phyloP scores from a whole-genome alignment of 768 basidiomycete genomes.

The Tremella yokohamensis region DNA sequence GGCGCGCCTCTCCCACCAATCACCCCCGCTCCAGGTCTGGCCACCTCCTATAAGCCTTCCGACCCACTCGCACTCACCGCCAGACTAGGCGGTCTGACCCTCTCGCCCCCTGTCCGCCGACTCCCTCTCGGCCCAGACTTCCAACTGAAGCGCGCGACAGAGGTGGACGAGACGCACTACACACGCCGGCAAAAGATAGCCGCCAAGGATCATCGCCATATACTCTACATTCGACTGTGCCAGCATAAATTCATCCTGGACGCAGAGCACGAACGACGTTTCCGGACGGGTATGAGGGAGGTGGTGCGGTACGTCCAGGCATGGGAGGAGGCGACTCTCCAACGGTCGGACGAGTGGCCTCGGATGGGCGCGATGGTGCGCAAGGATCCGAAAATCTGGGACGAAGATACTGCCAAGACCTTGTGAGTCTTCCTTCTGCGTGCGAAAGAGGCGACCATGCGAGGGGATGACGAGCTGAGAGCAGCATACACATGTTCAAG shows the following conservation, averaged over 20 bases:
- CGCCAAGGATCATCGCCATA: background rate
- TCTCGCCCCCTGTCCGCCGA: background rate
- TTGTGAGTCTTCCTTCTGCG: conserved; percentile 8
- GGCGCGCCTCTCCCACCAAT: too few relatives aligned
- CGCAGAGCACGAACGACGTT: conserved; percentile 29
- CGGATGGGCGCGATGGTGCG: too few relatives aligned
- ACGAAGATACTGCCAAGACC: conserved; percentile 1
- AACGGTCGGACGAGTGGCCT: background rate
- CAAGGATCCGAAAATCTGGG: background rate
- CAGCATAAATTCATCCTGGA: conserved; percentile 23
- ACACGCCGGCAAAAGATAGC: background rate
- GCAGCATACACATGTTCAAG: conserved; percentile 15
- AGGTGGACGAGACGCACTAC: too few relatives aligned
- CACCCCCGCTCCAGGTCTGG: conserved; percentile 2
- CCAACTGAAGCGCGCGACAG: too few relatives aligned
- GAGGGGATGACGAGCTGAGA: background rate
- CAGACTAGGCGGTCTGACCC: background rate
- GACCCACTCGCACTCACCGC: too few relatives aligned
- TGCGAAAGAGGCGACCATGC: background rate
- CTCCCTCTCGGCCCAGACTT: background rate
- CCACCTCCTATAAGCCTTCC: too few relatives aligned
- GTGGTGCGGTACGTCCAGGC: conserved; percentile 10
- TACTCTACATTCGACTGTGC: conserved; percentile 1
- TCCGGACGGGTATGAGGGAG: conserved; percentile 17
- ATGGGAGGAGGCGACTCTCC: too few relatives aligned